Base-by-base conservation (phyloP, 768 basidiomycete genomes). In the Boletus rex-veris region DNA sequence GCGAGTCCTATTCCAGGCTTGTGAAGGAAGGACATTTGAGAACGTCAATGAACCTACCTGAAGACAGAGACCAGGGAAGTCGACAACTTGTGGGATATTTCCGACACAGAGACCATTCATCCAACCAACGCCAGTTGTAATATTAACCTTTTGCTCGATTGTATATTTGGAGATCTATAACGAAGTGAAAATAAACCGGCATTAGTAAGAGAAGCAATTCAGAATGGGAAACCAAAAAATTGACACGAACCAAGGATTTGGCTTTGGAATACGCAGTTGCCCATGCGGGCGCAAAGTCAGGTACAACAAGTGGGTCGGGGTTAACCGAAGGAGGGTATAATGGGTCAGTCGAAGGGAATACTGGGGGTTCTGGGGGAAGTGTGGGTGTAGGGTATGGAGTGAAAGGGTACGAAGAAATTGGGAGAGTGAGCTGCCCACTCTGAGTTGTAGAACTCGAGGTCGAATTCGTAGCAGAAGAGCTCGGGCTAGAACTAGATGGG, bases 51-150 rank as follows among this genome's bases (percentile, higher is more conserved):
- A 28, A 59, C 73, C 1, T 19, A 81, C 84, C 71, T 90, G 83
- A 19, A 91, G 78, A 67, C 88, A 90, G 16, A 90, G 71, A 24
- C 88, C 86, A 0, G 85, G 85, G 70, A 80, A 90, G 10, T 67
- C 62, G 12, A 66, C 75, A 15, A 86, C 74, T 0, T 77, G 45
- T 4, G 83, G 74, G 8, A 79, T 87, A 61, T 88, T 88, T 12
- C 83, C 89, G 12, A 90, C 86, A 64, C 89, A 91, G 2, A 74
- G 79, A 1, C 87, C 87, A 49, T 69, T 71, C 63, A 66, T 54
- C 71, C 71, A 71, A 9, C 71, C 71, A 2, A 86, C 77, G 38
- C 87, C 88, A 6, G 86, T 89, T 11, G 77, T 77, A 5, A 85
- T 67, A 45, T 77, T 83, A 8, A 81, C 80, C 64, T 88, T 89